Conservation (phyloP, 1,284 basidiomycete species). For the Sanghuangporus baumii region DNA sequence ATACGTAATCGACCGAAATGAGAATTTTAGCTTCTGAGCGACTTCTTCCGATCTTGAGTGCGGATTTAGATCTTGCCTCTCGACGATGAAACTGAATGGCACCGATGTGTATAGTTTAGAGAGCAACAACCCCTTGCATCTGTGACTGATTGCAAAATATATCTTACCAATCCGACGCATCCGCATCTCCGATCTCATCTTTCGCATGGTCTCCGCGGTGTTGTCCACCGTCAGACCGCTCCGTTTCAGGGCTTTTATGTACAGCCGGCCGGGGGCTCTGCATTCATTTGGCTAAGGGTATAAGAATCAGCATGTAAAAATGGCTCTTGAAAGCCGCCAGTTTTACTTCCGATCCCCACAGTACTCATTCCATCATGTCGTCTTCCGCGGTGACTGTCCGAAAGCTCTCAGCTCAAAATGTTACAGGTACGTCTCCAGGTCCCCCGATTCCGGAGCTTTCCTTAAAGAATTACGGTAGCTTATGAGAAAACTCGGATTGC, state of each 20-base stretch:
- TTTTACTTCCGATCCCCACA: not conserved
- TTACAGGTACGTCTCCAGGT: constrained; percentile 1
- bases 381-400: constrained; percentile 8
- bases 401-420: constrained; percentile 1
- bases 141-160: constrained; percentile 1
- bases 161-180: constrained; percentile 3
- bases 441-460: too few species aligned
- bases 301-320: constrained; percentile 6
- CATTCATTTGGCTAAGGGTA: not conserved
- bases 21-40: not conserved
- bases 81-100: not conserved
- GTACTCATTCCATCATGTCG: constrained; percentile 4
- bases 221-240: not conserved
- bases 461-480: not conserved
- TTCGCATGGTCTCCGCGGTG: constrained; percentile 11
- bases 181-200: constrained; percentile 13
- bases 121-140: not conserved
- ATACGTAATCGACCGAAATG: constrained; percentile 1
- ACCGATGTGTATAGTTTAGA: not conserved
- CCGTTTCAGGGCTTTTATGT: constrained; percentile 2
- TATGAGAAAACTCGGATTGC: constrained; percentile 11
- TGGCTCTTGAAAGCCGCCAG: not conserved
- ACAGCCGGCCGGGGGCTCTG: constrained; percentile 8
- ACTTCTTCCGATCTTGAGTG: not conserved
- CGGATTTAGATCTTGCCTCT: not conserved